Conservation (phyloP, 2,329 filamentous ascomycete genomes). For the Penicillium olsonii region DNA sequence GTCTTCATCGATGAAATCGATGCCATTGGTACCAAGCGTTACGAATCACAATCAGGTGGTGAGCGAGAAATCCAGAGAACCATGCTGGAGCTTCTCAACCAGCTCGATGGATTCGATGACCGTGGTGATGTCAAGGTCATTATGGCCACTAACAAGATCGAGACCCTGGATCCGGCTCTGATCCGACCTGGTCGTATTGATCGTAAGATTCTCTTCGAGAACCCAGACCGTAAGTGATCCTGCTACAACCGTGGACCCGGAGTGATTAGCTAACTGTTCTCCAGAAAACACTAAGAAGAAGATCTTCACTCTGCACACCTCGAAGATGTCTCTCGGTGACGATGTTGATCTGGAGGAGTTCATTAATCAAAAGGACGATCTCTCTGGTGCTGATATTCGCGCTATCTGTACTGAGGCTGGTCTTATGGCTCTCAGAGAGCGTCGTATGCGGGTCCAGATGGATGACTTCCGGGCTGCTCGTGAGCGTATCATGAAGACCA, state of each 20-base stretch:
- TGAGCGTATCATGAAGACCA: constrained; percentile 95
- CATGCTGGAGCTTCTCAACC: constrained; percentile 97
- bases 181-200: constrained; percentile 98
- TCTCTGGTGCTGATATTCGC: constrained; percentile 97
- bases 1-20: constrained; percentile 99
- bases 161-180: constrained; percentile 90
- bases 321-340: constrained; percentile 94
- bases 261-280: constrained; percentile 22
- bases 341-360: constrained; percentile 99
- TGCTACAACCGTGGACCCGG: not conserved
- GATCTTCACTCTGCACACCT: constrained; percentile 97
- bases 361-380: constrained; percentile 96
- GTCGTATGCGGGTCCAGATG: constrained; percentile 98
- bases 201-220: constrained; percentile 86
- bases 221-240: constrained; percentile 63
- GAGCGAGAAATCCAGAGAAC: constrained; percentile 97
- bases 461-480: constrained; percentile 91
- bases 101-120: constrained; percentile 98
- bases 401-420: constrained; percentile 98
- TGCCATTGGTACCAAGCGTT: constrained; percentile 97
- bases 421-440: constrained; percentile 87
- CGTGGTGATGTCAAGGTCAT: constrained; percentile 99
- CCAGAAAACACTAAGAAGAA: constrained; percentile 87
- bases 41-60: constrained; percentile 94
- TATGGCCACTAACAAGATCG: constrained; percentile 99